These are phyloP conservation scores for Vigna angularis DNA, from an alignment of 306 rosid species.

Conservation along the genomic window DNA sequence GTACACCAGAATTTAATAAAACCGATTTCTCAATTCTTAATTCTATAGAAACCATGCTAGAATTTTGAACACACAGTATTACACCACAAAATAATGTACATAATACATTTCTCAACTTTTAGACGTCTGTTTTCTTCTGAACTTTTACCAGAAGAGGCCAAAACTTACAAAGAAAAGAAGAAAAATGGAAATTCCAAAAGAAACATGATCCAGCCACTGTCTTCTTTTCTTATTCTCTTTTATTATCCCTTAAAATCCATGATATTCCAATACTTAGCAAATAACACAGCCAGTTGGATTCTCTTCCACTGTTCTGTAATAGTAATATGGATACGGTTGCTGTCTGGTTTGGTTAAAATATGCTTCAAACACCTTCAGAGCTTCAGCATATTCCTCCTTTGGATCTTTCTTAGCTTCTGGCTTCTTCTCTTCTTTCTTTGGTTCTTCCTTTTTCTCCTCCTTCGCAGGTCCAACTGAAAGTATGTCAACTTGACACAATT, in stretches of 20 bases:
- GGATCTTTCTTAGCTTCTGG: slow-evolving; percentile 50
- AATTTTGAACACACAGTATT: not conserved
- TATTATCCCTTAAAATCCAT: slow-evolving; percentile 11
- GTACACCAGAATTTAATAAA: not conserved
- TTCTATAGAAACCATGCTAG: not conserved
- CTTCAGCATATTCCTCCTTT: slow-evolving; percentile 45
- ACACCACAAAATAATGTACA: slow-evolving; percentile 33
- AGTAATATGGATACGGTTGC: slow-evolving; percentile 24
- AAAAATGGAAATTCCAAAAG: not conserved
- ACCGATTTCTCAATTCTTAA: not conserved
- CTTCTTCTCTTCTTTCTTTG: slow-evolving; percentile 46
- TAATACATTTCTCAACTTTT: not conserved
- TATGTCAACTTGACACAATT: slow-evolving; percentile 57
- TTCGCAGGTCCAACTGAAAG: slow-evolving; percentile 79
- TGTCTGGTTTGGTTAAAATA: slow-evolving; percentile 34
- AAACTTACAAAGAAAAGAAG: not conserved
- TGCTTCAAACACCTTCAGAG: not conserved
- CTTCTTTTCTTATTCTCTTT: slow-evolving; percentile 4
- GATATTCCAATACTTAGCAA: slow-evolving; percentile 46
- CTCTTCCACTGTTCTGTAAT: slow-evolving; percentile 56
- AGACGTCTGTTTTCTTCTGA: not conserved
- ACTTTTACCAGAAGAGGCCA: not conserved
- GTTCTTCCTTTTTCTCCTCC: slow-evolving; percentile 66
- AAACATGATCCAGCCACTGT: not conserved
- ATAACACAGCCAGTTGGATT: slow-evolving; percentile 76